Percentiles rank a stretch among this genome's conserved stretches.
Evolutionary conservation across 352 stramenopile genomes (phyloP).

Genomic region (Phytophthora cactorum): DNA sequence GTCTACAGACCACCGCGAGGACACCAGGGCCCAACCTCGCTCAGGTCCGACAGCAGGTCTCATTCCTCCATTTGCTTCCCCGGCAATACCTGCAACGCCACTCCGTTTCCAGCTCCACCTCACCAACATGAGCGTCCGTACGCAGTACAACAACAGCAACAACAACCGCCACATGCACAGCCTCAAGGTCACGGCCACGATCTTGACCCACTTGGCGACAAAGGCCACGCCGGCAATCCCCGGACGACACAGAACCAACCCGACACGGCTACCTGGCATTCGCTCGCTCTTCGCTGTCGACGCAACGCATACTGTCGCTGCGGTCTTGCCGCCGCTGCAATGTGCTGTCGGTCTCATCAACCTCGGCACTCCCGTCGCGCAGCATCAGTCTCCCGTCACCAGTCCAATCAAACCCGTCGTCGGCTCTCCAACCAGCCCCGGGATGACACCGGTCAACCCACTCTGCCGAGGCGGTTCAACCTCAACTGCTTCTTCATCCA

Average conservation of each 20-base stretch:
- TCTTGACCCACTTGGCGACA: slow-evolving; percentile 33
- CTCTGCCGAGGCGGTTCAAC: background rate
- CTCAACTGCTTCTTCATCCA: background rate
- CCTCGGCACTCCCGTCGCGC: slow-evolving; percentile 7
- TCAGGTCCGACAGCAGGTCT: slow-evolving; percentile 26
- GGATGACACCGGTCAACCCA: slow-evolving; percentile 30
- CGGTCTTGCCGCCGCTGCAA: slow-evolving; percentile 31
- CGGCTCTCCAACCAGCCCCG: slow-evolving; percentile 42
- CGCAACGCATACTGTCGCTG: background rate
- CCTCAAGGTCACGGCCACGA: slow-evolving; percentile 36
- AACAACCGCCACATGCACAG: slow-evolving; percentile 26
- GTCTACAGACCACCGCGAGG: slow-evolving; percentile 32
- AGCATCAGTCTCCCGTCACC: slow-evolving; percentile 12
- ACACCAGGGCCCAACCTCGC: background rate
- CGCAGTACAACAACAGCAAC: slow-evolving; percentile 24
- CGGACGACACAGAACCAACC: slow-evolving; percentile 19
- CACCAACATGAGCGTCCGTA: slow-evolving; percentile 26
- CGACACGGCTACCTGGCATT: slow-evolving; percentile 25
- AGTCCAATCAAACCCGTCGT: slow-evolving; percentile 32
- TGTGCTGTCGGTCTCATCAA: slow-evolving; percentile 25
- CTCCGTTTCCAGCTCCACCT: background rate
- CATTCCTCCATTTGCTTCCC: slow-evolving; percentile 43
- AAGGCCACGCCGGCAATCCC: slow-evolving; percentile 26
- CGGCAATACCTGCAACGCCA: slow-evolving; percentile 31
- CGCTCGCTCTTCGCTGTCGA: slow-evolving; percentile 26